Conservation (phyloP, 768 basidiomycete species). For the Tulasnella sp. region DNA sequence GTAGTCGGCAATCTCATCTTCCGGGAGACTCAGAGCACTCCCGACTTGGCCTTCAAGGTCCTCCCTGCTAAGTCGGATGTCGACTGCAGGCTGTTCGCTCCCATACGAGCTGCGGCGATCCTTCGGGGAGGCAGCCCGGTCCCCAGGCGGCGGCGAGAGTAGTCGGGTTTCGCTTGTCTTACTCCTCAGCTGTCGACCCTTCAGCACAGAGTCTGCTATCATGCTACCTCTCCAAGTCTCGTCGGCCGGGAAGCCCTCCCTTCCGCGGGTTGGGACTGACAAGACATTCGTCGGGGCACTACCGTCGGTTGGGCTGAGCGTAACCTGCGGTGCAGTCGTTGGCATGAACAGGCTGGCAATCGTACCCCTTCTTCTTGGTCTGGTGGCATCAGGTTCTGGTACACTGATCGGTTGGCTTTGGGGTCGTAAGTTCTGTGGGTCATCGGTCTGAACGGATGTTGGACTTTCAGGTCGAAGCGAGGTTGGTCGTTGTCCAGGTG, state of each 20-base stretch:
- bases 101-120: slow-evolving; percentile 11
- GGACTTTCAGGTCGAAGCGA: slow-evolving; percentile 7
- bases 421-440: not conserved
- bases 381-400: not conserved
- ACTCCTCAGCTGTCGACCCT: not conserved
- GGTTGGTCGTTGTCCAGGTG: not conserved
- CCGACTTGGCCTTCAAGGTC: slow-evolving; percentile 17
- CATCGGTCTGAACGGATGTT: not conserved
- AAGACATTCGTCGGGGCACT: not conserved
- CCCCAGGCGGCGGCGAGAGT: not conserved
- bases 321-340: not conserved
- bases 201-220: not conserved
- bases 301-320: not conserved
- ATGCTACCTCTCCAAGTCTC: slow-evolving; percentile 6
- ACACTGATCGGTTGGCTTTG: not conserved
- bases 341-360: not conserved
- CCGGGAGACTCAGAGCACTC: slow-evolving; percentile 13
- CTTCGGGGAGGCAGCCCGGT: not conserved
- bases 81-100: slow-evolving; percentile 3
- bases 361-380: not conserved
- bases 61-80: slow-evolving; percentile 5
- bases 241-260: not conserved
- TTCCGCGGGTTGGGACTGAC: not conserved
- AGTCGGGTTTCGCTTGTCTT: not conserved
- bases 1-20: slow-evolving; percentile 7